Evolutionary conservation across 345 rosid species (phyloP), one percentile per base, ranked within the genome.

Genomic region (Gossypium stocksii): DNA sequence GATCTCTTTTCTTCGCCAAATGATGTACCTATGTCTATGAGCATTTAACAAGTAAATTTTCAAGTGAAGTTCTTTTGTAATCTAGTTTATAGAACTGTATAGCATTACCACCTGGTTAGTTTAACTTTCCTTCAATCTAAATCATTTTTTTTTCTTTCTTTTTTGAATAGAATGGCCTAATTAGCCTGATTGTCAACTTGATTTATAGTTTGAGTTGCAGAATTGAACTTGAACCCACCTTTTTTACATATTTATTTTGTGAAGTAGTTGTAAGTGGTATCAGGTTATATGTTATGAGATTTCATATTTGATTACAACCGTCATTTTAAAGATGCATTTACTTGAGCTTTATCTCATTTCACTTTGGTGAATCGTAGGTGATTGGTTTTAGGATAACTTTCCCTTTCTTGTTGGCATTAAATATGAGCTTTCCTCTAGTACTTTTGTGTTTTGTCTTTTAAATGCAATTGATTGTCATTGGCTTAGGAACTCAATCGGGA

Each of bases 401-500:
- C 20, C 19, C 13, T 8, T 22, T 72, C 22, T 44, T 69, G 9
- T 69, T 78, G 56, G 64, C 45, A n/a, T 51, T 22, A 22, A 54
- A 14, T 43, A 43, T 69, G 61, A 62, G 45, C 27, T 71, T 61
- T 54, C 45, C 20, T 38, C 9, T 70, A 46, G 6, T 25, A 11
- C 25, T 59, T 73, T 46, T 58, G 19, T 12, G 57, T 16, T 34
- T 76, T 41, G n/a, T 53, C 17, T 64, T 67, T 27, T 56, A 11
- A 23, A 49, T 20, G 12, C 27, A 14, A 15, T 54, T 67, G 45
- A 59, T 63, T 7, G 70, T 29, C 71, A 19, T 82, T 83, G 43
- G 49, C 71, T 73, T 83, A 94, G 98, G 97, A 91, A 89, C 95
- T 94, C 76, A 89, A 82, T 86, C 95, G 88, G 25, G 97, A 89